Evolutionary conservation across 164 flowering plant species (phyloP).

Genomic region (Sedum album): DNA sequence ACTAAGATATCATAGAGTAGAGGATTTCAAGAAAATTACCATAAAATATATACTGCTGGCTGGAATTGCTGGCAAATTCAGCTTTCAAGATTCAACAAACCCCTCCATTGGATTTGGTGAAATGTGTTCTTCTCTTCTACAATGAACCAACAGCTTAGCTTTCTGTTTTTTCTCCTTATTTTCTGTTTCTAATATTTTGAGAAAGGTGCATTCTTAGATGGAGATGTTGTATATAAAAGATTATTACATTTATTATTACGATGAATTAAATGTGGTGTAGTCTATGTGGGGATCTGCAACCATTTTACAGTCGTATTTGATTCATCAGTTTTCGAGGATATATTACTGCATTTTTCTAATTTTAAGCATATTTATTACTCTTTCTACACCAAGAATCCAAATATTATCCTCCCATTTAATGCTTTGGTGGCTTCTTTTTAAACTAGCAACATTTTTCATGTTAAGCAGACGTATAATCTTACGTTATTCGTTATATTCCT

Average conservation of each 20-base stretch:
- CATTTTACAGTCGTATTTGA: background rate
- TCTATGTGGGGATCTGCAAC: conserved; percentile 13
- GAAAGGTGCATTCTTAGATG: background rate
- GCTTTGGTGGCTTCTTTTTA: background rate
- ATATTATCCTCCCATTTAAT: background rate
- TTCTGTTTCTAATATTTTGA: background rate
- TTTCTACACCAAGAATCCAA: too few relatives aligned
- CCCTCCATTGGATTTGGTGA: background rate
- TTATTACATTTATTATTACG: background rate
- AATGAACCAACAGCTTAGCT: background rate
- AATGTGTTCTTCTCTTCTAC: background rate
- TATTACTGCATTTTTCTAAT: background rate
- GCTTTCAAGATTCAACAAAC: background rate
- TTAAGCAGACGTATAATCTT: background rate
- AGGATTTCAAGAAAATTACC: background rate
- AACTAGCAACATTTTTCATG: background rate
- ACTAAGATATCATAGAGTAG: background rate
- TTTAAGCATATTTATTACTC: background rate
- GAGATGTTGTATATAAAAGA: background rate
- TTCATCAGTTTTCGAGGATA: background rate
- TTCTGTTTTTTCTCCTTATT: background rate
- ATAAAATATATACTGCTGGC: background rate
- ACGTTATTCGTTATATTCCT: too few relatives aligned
- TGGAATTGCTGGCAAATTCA: background rate
- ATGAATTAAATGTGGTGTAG: conserved; percentile 19